Conservation (phyloP, 257 asterid species). For the Solanum tarapatanum region DNA sequence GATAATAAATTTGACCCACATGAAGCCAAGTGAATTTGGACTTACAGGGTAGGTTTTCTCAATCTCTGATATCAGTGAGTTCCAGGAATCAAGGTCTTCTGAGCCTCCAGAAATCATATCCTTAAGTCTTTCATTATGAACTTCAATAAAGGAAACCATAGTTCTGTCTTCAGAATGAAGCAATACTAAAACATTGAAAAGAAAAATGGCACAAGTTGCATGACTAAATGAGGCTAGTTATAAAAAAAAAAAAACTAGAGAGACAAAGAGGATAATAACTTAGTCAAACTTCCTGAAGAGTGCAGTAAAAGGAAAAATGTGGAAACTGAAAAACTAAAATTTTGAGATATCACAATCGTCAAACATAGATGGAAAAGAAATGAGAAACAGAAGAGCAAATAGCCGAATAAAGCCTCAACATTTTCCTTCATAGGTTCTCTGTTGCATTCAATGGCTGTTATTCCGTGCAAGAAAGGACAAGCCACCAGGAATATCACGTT, state of each 20-base stretch:
- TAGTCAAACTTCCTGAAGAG: background rate
- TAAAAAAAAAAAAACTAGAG: background rate
- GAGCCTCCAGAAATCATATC: conserved; percentile 42
- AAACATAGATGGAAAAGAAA: background rate
- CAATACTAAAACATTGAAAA: conserved; percentile 1
- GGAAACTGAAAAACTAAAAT: background rate
- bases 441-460: background rate
- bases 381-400: background rate
- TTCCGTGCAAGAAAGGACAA: background rate
- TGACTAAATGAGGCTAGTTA: background rate
- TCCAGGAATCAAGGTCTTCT: conserved; percentile 57
- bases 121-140: conserved; percentile 33
- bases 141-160: conserved; percentile 26
- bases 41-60: conserved; percentile 51
- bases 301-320: background rate
- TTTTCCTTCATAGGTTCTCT: background rate
- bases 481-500: background rate
- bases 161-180: conserved; percentile 3
- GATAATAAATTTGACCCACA: background rate
- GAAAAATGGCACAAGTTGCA: background rate
- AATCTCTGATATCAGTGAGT: conserved; percentile 44
- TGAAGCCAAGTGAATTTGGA: background rate
- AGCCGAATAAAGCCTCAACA: background rate
- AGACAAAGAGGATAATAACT: background rate
- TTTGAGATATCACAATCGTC: background rate